Percentiles rank a stretch among this genome's conserved stretches.
These are phyloP conservation scores for Leccinum subrobustum DNA, from an alignment of 1,284 basidiomycete species.

Conservation along the genomic window DNA sequence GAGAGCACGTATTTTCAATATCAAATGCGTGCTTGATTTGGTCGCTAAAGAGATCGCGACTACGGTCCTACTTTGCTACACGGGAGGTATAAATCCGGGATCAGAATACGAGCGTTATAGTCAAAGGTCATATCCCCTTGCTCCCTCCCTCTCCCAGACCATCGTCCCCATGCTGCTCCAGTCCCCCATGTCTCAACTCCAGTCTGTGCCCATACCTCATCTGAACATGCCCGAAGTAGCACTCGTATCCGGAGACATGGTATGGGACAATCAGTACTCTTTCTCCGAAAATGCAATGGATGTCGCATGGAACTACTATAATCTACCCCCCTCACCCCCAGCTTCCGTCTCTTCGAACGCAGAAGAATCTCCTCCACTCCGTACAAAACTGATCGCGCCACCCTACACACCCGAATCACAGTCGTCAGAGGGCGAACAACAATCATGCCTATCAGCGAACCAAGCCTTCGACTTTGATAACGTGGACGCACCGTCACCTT, in stretches of 20 bases:
- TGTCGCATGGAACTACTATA: slow-evolving; percentile 46
- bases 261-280: slow-evolving; percentile 47
- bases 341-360: slow-evolving; percentile 44
- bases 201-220: slow-evolving; percentile 51
- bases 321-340: slow-evolving; percentile 52
- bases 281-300: slow-evolving; percentile 41
- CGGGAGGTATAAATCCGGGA: slow-evolving; percentile 33
- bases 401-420: slow-evolving; percentile 45
- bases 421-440: slow-evolving; percentile 44
- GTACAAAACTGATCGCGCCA: slow-evolving; percentile 49
- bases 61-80: slow-evolving; percentile 29
- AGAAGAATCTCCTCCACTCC: slow-evolving; percentile 47
- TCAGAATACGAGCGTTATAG: slow-evolving; percentile 21
- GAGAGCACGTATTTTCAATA: slow-evolving; percentile 35
- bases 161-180: slow-evolving; percentile 15
- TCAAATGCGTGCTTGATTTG: slow-evolving; percentile 35
- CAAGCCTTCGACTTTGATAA: slow-evolving; percentile 65
- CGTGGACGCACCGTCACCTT: slow-evolving; percentile 33
- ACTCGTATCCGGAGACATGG: slow-evolving; percentile 44
- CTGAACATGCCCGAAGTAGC: slow-evolving; percentile 55
- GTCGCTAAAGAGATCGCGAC: slow-evolving; percentile 28
- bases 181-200: slow-evolving; percentile 33
- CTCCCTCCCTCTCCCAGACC: slow-evolving; percentile 10
- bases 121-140: slow-evolving; percentile 21
- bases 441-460: slow-evolving; percentile 63